A percentile compares a stretch with the other conserved stretches of the same genome.
These are phyloP conservation scores for Knoxdaviesia capensis DNA, from an alignment of 2,329 filamentous ascomycete species.

Conservation along the genomic window DNA sequence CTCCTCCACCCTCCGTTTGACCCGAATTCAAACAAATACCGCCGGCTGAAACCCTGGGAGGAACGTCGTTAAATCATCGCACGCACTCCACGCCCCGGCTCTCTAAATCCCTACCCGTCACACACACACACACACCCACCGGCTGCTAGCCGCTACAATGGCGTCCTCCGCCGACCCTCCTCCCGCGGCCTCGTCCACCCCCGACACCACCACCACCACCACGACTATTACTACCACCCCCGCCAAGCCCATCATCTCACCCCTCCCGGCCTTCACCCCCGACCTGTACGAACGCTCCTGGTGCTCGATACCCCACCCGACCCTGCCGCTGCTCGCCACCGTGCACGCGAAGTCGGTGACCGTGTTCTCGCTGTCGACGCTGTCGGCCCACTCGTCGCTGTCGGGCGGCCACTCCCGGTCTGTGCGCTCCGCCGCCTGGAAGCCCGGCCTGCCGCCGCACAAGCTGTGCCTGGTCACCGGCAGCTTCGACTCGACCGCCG, in stretches of 20 bases:
- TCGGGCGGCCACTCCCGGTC: constrained; percentile 80
- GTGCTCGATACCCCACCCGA: constrained; percentile 70
- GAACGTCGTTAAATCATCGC: too few species aligned
- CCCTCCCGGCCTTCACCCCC: constrained; percentile 30
- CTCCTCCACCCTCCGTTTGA: too few species aligned
- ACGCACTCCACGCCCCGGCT: too few species aligned
- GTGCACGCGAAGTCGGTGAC: constrained; percentile 74
- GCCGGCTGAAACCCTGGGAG: too few species aligned
- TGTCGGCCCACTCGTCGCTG: constrained; percentile 59
- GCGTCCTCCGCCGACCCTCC: too few species aligned
- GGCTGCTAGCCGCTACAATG: too few species aligned
- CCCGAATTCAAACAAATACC: too few species aligned
- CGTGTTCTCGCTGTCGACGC: constrained; percentile 69
- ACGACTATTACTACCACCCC: too few species aligned
- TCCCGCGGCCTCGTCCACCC: too few species aligned
- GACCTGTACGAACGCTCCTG: constrained; percentile 57
- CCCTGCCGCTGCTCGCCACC: constrained; percentile 72
- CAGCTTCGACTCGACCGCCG: constrained; percentile 83
- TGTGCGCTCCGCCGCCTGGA: constrained; percentile 76
- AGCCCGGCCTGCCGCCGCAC: constrained; percentile 41
- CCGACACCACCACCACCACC: too few species aligned
- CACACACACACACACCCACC: too few species aligned
- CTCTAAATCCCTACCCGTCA: too few species aligned
- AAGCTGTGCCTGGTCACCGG: constrained; percentile 73
- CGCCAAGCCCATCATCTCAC: constrained; percentile 13